Conservation (phyloP, 2,329 filamentous ascomycete species). For the Rachicladosporium sp. region DNA sequence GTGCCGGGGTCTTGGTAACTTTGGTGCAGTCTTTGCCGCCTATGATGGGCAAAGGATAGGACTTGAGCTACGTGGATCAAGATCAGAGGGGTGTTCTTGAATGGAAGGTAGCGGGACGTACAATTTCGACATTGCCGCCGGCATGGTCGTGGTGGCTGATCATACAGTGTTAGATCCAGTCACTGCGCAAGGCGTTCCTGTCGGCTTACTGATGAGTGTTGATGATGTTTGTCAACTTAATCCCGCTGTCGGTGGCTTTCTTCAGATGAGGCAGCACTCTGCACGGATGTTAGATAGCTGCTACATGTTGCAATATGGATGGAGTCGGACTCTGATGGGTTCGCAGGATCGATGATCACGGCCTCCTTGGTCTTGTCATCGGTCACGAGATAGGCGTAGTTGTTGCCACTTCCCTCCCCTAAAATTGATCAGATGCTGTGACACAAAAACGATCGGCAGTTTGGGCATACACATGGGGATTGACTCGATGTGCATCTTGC, state of each 20-base stretch:
- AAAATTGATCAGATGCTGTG: background rate
- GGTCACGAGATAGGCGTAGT: conserved; percentile 61
- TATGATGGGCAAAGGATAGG: conserved; percentile 60
- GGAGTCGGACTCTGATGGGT: conserved; percentile 47
- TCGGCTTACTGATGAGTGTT: conserved; percentile 85
- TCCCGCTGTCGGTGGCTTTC: conserved; percentile 57
- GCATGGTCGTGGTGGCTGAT: conserved; percentile 87
- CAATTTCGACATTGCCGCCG: conserved; percentile 76
- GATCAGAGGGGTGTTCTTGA: background rate
- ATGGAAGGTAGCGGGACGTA: conserved; percentile 27
- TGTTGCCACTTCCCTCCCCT: conserved; percentile 70
- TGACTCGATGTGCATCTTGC: conserved; percentile 68
- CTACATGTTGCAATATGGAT: background rate
- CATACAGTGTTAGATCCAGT: conserved; percentile 1
- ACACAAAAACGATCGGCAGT: conserved; percentile 4
- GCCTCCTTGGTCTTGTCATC: conserved; percentile 39
- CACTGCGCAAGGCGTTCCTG: background rate
- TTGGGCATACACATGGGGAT: conserved; percentile 69
- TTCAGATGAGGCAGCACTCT: conserved; percentile 57
- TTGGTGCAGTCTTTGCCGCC: conserved; percentile 76
- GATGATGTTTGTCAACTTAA: conserved; percentile 79
- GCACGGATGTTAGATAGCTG: conserved; percentile 2
- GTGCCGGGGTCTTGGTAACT: conserved; percentile 63
- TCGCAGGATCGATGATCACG: conserved; percentile 65
- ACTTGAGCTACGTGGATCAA: conserved; percentile 36